Conservation (phyloP, 306 rosid genomes). For the Gillenia trifoliata region DNA sequence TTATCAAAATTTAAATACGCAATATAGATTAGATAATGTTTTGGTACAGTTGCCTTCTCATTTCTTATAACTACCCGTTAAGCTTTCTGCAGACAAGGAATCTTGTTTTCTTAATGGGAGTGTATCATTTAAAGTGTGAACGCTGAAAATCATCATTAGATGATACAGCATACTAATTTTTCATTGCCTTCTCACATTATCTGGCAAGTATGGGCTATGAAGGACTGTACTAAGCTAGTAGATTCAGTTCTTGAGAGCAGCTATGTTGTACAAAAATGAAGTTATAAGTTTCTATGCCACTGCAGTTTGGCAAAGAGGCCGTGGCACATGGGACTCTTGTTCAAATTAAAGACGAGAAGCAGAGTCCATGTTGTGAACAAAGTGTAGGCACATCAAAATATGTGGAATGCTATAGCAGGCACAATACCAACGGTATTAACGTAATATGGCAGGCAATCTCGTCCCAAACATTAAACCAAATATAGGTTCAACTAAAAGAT, state of each 20-base stretch:
- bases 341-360: too few species aligned
- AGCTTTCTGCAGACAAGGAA: neutral
- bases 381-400: neutral
- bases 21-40: neutral
- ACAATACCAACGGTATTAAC: neutral
- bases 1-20: neutral
- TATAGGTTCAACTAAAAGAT: neutral
- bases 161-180: neutral
- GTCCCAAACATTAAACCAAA: neutral
- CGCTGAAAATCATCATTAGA: neutral
- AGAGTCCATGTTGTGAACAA: too few species aligned
- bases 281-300: neutral
- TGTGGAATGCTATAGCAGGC: neutral
- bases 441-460: neutral
- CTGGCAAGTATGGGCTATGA: neutral
- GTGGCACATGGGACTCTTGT: neutral
- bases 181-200: neutral
- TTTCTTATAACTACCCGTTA: neutral
- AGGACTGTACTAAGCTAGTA: neutral
- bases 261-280: neutral
- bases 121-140: neutral
- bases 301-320: neutral
- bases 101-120: neutral
- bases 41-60: neutral
- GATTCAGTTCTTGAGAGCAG: neutral